Base-by-base conservation (phyloP, 345 rosid species). In the Leavenworthia alabamica region DNA sequence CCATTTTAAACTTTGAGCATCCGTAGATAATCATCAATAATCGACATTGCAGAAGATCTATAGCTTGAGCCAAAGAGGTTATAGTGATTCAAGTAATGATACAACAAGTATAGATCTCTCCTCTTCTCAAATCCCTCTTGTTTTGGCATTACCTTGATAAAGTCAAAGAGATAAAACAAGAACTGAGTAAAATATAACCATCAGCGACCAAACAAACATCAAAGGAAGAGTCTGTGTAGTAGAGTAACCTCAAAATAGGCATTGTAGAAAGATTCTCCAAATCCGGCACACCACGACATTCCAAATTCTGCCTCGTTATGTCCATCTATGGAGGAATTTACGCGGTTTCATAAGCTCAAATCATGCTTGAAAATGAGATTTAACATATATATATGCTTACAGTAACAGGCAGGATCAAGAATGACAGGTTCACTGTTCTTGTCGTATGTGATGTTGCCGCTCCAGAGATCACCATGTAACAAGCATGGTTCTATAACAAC, bases 381-480 rank as follows among this genome's bases (percentile, higher is more conserved):
- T 20, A 22, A 23, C 43, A 8, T 43, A 20, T 20, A 20, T 29
- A 36, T n/a, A 27, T 6, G 74, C 77, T 83, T 73, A 89, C 96
- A 89, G 76, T 89, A 89, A 70, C 99, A 92, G 12, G 97, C 99
- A 42, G 97, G 99, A 71, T 92, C 97, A 29, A 92, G 97, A 64
- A 89, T 83, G 56, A 92, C 88, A 27, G 99, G 97, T 63, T 85
- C 79, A 13, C 91, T 85, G 49, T 80, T 81, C 77, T 78, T 80
- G 78, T 83, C 89, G n/a, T 82, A 83, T 67, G 79, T 73, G 44
- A 93, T 81, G 56, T 93, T 93, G 75, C 96, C 99, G 20, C 99
- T 93, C 97, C 97, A 93, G 19, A 86, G 79, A 75, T 93, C 99
- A 68, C 99, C 99, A 75, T 93, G 99, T 62, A 93, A 77, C 74